Percentiles rank a stretch among this genome's conserved stretches.
These are phyloP conservation scores for Trichoderma aggressivum DNA, from an alignment of 2,329 filamentous ascomycete genomes.

Conservation along the genomic window DNA sequence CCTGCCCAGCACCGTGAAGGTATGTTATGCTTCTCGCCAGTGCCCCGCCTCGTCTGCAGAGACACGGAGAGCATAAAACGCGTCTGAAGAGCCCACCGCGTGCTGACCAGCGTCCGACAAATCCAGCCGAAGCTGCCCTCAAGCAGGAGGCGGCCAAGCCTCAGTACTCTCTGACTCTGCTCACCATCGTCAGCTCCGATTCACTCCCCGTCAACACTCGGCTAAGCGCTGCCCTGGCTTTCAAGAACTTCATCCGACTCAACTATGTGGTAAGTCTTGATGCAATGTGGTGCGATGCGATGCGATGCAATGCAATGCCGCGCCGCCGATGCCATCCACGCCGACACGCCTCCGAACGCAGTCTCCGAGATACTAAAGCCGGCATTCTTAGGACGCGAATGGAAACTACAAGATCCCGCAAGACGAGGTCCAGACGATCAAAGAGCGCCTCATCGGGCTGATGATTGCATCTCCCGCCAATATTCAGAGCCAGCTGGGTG, in stretches of 20 bases:
- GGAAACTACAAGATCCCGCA: conserved; percentile 84
- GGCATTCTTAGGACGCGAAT: conserved; percentile 69
- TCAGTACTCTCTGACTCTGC: conserved; percentile 80
- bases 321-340: not conserved
- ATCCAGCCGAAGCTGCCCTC: conserved; percentile 74
- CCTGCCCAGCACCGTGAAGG: conserved; percentile 86
- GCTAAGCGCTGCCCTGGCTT: conserved; percentile 84
- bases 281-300: conserved; percentile 24
- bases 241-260: conserved; percentile 96
- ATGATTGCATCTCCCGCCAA: conserved; percentile 90
- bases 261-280: conserved; percentile 74
- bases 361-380: not conserved
- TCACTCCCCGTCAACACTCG: conserved; percentile 72
- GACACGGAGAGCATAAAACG: not conserved
- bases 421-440: conserved; percentile 85
- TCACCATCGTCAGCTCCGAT: conserved; percentile 83
- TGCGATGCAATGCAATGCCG: conserved; percentile 37
- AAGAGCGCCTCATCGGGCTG: conserved; percentile 88
- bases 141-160: conserved; percentile 77
- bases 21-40: conserved; percentile 39
- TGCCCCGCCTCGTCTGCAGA: conserved; percentile 5
- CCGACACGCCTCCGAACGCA: not conserved
- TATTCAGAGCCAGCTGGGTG: conserved; percentile 90
- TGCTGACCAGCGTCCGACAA: conserved; percentile 36
- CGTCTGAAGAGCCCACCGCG: conserved; percentile 25